phyloP scores from a whole-genome alignment of 2,329 filamentous ascomycete species.

The Venturia asperata region DNA sequence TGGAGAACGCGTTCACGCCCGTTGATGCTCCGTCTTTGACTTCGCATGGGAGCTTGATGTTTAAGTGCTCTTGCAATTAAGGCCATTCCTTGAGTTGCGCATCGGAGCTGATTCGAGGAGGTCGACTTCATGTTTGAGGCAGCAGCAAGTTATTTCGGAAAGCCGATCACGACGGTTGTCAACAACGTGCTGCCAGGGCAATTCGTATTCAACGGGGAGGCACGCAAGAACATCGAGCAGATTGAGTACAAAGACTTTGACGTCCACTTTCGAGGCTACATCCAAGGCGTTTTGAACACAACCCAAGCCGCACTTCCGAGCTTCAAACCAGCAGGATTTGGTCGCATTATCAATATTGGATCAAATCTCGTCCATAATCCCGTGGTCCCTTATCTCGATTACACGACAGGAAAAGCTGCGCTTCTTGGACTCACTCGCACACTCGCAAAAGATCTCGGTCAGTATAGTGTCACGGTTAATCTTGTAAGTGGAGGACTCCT shows the following conservation, averaged over 20 bases:
- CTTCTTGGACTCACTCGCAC: conserved; percentile 2
- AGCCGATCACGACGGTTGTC: background rate
- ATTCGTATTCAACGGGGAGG: background rate
- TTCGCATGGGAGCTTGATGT: no score
- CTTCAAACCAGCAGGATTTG: background rate
- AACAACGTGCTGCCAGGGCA: background rate
- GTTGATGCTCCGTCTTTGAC: no score
- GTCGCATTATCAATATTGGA: background rate
- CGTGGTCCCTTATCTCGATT: background rate
- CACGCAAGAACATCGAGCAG: conserved; percentile 1
- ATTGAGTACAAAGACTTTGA: conserved; percentile 3
- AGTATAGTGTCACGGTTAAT: background rate
- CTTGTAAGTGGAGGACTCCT: background rate
- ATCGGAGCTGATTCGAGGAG: background rate
- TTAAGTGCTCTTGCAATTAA: no score
- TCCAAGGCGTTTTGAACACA: conserved; percentile 6
- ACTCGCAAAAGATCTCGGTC: background rate
- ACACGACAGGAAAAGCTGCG: conserved; percentile 1
- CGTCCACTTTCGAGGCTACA: background rate
- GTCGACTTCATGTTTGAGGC: background rate
- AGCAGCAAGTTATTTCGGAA: conserved; percentile 2
- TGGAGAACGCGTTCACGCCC: background rate
- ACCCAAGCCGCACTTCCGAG: background rate
- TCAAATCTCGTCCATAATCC: conserved; percentile 2
- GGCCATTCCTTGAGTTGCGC: background rate